Percentiles rank a stretch among this genome's conserved stretches.
phyloP scores from a whole-genome alignment of 2,329 filamentous ascomycete genomes.

The Colletotrichum cuscutae region DNA sequence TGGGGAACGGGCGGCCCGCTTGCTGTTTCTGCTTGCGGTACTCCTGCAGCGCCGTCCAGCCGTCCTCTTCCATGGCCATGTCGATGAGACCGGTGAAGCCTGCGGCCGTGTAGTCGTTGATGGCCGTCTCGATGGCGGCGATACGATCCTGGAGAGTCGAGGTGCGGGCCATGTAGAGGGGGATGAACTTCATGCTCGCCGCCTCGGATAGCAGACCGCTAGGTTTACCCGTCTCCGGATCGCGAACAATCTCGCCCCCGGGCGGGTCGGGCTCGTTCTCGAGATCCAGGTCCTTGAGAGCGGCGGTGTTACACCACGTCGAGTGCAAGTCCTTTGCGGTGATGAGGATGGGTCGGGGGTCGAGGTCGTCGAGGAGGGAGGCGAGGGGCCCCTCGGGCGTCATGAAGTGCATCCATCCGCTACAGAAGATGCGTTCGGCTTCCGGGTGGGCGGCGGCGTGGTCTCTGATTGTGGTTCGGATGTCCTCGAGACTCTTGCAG shows the following conservation, averaged over 20 bases:
- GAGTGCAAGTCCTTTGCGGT: conserved; percentile 68
- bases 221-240: conserved; percentile 52
- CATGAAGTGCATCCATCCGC: conserved; percentile 68
- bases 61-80: conserved; percentile 69
- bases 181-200: conserved; percentile 51
- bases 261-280: conserved; percentile 56
- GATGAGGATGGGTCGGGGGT: conserved; percentile 63
- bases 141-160: conserved; percentile 60
- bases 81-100: conserved; percentile 67
- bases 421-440: conserved; percentile 57
- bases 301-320: conserved; percentile 65
- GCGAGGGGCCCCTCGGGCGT: conserved; percentile 60
- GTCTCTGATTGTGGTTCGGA: conserved; percentile 55
- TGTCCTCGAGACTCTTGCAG: conserved; percentile 60
- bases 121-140: conserved; percentile 55
- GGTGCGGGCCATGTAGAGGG: conserved; percentile 62
- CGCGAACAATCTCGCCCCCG: conserved; percentile 56
- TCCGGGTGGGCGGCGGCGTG: conserved; percentile 57
- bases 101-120: conserved; percentile 58
- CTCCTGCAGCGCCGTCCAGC: conserved; percentile 60
- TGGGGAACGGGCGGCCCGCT: conserved; percentile 46
- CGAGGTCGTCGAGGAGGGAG: conserved; percentile 61
- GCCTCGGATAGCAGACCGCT: conserved; percentile 65
- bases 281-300: conserved; percentile 60
- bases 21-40: conserved; percentile 42